phyloP scores from a whole-genome alignment of 352 stramenopile species.

The Phytophthora macrochlamydospora region DNA sequence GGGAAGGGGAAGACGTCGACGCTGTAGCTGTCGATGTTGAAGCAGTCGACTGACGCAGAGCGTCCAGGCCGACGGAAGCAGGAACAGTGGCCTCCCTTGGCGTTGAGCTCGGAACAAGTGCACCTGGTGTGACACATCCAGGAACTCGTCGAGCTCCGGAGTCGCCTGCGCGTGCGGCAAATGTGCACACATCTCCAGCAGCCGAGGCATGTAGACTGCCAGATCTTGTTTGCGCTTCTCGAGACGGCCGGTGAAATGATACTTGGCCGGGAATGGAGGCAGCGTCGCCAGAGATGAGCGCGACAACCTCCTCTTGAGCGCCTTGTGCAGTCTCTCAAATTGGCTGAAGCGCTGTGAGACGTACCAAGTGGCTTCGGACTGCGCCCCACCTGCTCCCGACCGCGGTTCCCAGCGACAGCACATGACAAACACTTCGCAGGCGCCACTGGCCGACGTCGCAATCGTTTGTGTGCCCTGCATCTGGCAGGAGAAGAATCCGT shows the following conservation, averaged over 20 bases:
- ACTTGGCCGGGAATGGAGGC: constrained; percentile 49
- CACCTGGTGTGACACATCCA: constrained; percentile 41
- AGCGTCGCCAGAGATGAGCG: constrained; percentile 20
- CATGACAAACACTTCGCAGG: constrained; percentile 44
- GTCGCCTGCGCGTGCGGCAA: constrained; percentile 25
- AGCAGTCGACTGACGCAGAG: constrained; percentile 6
- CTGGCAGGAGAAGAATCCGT: constrained; percentile 36
- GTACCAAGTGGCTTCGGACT: constrained; percentile 35
- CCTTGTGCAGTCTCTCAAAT: constrained; percentile 47
- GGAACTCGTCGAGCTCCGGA: constrained; percentile 50
- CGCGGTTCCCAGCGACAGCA: constrained; percentile 39
- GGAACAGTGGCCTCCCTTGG: constrained; percentile 14
- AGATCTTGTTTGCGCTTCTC: constrained; percentile 46
- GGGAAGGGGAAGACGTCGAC: constrained; percentile 22
- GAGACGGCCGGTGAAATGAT: constrained; percentile 34
- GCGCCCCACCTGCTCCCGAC: not conserved
- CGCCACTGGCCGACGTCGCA: constrained; percentile 18
- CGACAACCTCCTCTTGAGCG: constrained; percentile 31
- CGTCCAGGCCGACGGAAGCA: constrained; percentile 9
- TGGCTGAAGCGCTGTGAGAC: constrained; percentile 53
- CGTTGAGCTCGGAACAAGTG: constrained; percentile 33
- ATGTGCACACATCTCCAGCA: constrained; percentile 43
- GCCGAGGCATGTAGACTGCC: constrained; percentile 31
- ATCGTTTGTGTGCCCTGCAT: constrained; percentile 38
- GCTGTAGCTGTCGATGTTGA: constrained; percentile 18